These are phyloP conservation scores for Pyrus communis DNA, from an alignment of 306 rosid species.

Conservation along the genomic window DNA sequence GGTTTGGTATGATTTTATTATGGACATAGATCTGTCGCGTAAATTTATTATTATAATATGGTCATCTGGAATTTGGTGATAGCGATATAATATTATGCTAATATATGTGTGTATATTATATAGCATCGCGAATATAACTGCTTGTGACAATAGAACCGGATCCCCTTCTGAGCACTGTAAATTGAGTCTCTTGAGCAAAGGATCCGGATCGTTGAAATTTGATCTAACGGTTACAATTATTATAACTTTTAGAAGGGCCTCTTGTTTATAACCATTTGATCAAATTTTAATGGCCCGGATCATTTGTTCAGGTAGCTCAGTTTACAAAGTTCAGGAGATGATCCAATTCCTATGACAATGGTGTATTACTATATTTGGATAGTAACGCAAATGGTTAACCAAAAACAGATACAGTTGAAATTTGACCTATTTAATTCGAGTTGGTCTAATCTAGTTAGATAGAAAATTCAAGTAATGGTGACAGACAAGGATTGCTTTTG, in stretches of 20 bases:
- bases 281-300: no score
- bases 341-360: slow-evolving; percentile 8
- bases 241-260: rapidly evolving
- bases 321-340: no score
- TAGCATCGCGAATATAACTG: no score
- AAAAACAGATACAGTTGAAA: background rate
- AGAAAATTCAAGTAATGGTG: background rate
- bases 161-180: no score
- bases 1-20: background rate
- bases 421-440: slow-evolving; percentile 1
- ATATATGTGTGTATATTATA: no score
- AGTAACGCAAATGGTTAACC: background rate
- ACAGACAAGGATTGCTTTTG: slow-evolving; percentile 9
- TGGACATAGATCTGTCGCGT: background rate
- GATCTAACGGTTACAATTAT: no score
- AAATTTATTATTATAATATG: background rate
- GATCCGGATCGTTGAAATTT: no score
- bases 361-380: background rate
- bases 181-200: no score
- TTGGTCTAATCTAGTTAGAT: background rate
- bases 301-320: no score
- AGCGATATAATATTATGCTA: background rate
- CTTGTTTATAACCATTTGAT: no score
- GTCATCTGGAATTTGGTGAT: slow-evolving; percentile 14
- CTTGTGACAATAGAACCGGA: no score